These are phyloP conservation scores for Talaromyces albobiverticillius DNA, from an alignment of 2,329 filamentous ascomycete species.

Conservation along the genomic window DNA sequence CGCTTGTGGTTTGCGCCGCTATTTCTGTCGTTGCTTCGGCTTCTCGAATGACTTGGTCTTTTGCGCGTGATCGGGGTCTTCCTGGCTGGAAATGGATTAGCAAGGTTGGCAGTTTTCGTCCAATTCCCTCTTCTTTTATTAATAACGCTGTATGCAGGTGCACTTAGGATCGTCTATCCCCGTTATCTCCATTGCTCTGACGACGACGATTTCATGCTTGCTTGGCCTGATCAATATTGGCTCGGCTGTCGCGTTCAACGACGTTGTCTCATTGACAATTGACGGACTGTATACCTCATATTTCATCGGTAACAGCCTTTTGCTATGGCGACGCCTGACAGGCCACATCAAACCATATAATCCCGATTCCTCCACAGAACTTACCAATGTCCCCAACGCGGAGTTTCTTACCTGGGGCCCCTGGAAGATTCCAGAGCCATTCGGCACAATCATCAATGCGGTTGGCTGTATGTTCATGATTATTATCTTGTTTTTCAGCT, in stretches of 20 bases:
- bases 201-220: slow-evolving; percentile 42
- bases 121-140: neutral
- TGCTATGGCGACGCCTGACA: neutral
- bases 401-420: neutral
- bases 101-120: slow-evolving; percentile 5
- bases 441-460: neutral
- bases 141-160: neutral
- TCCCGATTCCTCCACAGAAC: neutral
- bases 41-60: slow-evolving; percentile 54
- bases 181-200: slow-evolving; percentile 43
- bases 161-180: slow-evolving; percentile 9
- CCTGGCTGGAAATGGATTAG: slow-evolving; percentile 34
- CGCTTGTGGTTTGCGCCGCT: slow-evolving; percentile 19
- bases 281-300: neutral
- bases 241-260: slow-evolving; percentile 44
- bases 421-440: neutral
- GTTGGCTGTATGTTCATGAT: neutral
- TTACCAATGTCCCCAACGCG: neutral
- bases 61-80: slow-evolving; percentile 43
- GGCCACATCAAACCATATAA: neutral
- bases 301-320: neutral
- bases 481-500: neutral
- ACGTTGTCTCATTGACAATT: slow-evolving; percentile 39
- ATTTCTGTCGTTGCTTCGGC: slow-evolving; percentile 23
- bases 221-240: slow-evolving; percentile 54